Base-by-base conservation (phyloP, 352 stramenopile genomes). In the Pythium aquatile region DNA sequence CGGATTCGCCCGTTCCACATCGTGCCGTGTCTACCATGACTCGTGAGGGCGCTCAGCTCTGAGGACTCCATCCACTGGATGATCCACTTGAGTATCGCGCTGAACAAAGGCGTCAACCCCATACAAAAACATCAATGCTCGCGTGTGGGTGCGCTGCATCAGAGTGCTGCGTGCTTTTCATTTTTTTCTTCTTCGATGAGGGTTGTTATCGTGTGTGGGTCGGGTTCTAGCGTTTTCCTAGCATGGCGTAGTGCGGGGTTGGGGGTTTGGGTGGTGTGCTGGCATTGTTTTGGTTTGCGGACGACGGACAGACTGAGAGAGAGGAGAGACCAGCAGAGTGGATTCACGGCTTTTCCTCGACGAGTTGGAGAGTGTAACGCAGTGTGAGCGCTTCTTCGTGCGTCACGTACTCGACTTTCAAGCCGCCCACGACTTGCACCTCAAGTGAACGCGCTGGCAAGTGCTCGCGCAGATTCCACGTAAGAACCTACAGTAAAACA, bases 311-410 rank as follows among this genome's bases (percentile, higher is more conserved):
- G 39, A 47, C 14, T 47, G 16, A 6, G 39, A 24, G 39, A 47
- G 37, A 24, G 11, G 13, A 11, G 37, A 13, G 16, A 44, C 37
- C 37, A 30, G 14, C 24, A 28, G 3, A 52, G 44, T 26, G 17
- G 4, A 17, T 30, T 56, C 17, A 68, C 32, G 61, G 61, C 33
- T 68, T 68, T 39, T 60, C 61, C 53, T 68, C 61, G 17, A 58
- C 46, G 61, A 68, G 61, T 30, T 68, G 51, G 35, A 68, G 61
- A 63, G 61, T 55, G 61, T 68, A 68, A 68, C 61, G 63, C 63
- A 69, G 63, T 20, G 56, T 69, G 55, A 69, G 63, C 56, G 56
- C 63, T 65, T 70, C 63, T 51, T 70, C 63, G 48, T 70, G 63
- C 57, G 63, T 65, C 63, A 65, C 56, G 54, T 70, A 70, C 57